Evolutionary conservation across 345 rosid genomes (phyloP).

Genomic region (Rhodomyrtus tomentosa): DNA sequence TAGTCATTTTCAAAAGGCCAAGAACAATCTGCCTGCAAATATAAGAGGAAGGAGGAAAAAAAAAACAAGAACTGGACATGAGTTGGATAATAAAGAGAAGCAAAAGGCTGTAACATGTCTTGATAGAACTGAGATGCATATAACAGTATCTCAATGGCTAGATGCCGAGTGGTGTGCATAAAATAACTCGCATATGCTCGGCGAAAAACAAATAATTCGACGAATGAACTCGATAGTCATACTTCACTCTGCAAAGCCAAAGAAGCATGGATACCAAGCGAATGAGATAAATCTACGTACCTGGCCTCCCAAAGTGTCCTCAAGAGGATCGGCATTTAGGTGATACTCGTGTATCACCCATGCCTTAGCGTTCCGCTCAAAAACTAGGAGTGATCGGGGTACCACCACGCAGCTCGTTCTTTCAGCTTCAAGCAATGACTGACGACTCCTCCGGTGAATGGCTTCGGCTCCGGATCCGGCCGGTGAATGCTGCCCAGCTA

Average conservation of each 20-base stretch:
- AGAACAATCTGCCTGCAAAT: neutral
- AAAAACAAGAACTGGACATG: neutral
- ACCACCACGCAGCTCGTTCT: neutral
- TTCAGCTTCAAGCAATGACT: neutral
- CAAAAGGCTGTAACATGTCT: neutral
- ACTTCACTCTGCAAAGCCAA: accelerated
- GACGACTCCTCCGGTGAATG: neutral
- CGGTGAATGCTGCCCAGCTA: neutral
- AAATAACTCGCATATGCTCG: neutral
- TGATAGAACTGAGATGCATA: neutral
- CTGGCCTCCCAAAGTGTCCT: neutral
- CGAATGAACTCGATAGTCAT: neutral
- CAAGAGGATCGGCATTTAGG: neutral
- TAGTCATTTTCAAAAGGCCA: neutral
- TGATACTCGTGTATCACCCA: conserved; percentile 1
- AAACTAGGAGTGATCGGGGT: neutral
- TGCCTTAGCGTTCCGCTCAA: neutral
- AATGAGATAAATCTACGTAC: neutral
- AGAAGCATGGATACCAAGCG: neutral
- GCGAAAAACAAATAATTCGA: neutral
- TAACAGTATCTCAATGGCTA: neutral
- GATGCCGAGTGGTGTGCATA: neutral
- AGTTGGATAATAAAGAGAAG: neutral
- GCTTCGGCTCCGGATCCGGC: neutral
- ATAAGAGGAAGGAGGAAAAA: too few relatives aligned